A percentile compares a stretch with the other conserved stretches of the same genome.
phyloP scores from a whole-genome alignment of 2,329 filamentous ascomycete species.

The Nothophoma quercina region DNA sequence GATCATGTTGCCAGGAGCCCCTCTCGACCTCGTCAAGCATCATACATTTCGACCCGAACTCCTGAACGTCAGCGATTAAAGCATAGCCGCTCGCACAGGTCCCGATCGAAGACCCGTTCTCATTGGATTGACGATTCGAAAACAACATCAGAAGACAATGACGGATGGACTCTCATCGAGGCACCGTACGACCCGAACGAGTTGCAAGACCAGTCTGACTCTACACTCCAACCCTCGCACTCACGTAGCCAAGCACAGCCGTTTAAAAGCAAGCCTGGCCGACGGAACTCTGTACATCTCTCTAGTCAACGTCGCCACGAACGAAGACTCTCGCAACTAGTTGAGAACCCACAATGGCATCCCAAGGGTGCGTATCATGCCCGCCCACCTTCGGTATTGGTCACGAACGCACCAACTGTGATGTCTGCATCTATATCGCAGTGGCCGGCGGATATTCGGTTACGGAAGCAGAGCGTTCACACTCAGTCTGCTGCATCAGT shows the following conservation, averaged over 20 bases:
- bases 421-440: not conserved
- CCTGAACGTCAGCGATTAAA: not conserved
- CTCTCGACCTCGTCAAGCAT: not conserved
- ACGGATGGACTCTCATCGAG: conserved; percentile 12
- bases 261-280: not conserved
- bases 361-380: not conserved
- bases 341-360: not conserved
- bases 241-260: conserved; percentile 14
- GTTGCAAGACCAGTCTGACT: conserved; percentile 19
- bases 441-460: not conserved
- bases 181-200: conserved; percentile 11
- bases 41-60: not conserved
- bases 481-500: not conserved
- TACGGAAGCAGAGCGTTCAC: conserved; percentile 1
- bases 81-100: not conserved
- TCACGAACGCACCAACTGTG: conserved; percentile 16
- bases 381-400: conserved; percentile 1
- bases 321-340: not conserved
- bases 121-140: not conserved
- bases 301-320: not conserved
- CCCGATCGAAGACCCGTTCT: not conserved
- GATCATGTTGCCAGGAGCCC: not conserved
- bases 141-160: conserved; percentile 19
- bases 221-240: conserved; percentile 19
- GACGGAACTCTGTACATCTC: not conserved